A percentile compares a stretch with the other conserved stretches of the same genome.
phyloP scores from a whole-genome alignment of 129 eudicot genomes.

The Ambrosia trifida region DNA sequence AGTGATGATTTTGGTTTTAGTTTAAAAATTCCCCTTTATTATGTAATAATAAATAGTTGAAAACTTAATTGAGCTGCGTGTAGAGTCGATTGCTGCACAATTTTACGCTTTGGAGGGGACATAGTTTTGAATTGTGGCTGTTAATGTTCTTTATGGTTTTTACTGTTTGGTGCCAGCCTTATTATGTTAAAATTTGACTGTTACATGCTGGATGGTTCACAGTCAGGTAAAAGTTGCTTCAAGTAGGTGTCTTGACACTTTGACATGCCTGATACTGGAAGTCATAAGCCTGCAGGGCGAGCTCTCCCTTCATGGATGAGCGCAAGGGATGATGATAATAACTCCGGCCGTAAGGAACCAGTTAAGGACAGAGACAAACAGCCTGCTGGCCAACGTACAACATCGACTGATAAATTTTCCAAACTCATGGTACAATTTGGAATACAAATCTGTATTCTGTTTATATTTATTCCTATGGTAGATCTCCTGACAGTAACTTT shows the following conservation, averaged over 20 bases:
- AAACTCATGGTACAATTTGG: constrained; percentile 58
- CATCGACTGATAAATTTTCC: constrained; percentile 41
- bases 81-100: constrained; percentile 2
- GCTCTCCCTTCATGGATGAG: constrained; percentile 87
- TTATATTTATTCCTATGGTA: neutral
- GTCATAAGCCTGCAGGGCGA: constrained; percentile 41
- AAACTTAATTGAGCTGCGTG: constrained; percentile 4
- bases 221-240: constrained; percentile 21
- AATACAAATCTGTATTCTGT: neutral
- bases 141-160: constrained; percentile 15
- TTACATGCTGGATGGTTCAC: constrained; percentile 14
- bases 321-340: constrained; percentile 40
- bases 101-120: neutral
- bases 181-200: neutral
- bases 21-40: neutral
- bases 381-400: constrained; percentile 20
- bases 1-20: neutral
- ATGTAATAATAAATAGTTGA: neutral
- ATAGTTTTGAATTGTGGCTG: neutral
- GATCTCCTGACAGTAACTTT: neutral
- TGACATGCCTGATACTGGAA: constrained; percentile 57
- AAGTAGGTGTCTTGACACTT: constrained; percentile 12
- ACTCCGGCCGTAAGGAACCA: constrained; percentile 23
- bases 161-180: neutral
- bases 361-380: constrained; percentile 30